A percentile compares a stretch with the other conserved stretches of the same genome.
These are phyloP conservation scores for Diaporthe sp. DNA, from an alignment of 2,329 filamentous ascomycete species.

Conservation along the genomic window DNA sequence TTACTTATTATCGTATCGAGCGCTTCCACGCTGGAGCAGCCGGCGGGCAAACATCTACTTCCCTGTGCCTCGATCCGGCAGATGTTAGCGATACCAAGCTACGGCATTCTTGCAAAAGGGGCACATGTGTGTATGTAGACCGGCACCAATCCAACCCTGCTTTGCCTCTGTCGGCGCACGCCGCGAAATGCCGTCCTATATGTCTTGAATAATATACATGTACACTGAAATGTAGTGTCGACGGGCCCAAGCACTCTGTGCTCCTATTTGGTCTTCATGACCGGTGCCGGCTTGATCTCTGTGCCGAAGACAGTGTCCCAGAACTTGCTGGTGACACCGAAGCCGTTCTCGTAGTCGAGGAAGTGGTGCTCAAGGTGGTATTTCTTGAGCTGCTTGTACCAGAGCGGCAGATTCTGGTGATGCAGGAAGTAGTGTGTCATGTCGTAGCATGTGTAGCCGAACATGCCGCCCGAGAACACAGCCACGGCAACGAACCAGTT, in stretches of 20 bases:
- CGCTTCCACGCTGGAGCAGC: conserved; percentile 22
- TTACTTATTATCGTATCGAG: conserved; percentile 38
- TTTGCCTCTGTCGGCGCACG: background rate
- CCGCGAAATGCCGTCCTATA: conserved; percentile 1
- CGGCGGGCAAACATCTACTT: background rate
- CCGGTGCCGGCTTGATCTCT: conserved; percentile 67
- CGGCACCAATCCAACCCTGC: conserved; percentile 5
- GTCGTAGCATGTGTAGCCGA: conserved; percentile 97
- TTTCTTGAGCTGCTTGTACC: conserved; percentile 95
- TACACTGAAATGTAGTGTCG: conserved; percentile 37
- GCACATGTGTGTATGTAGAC: background rate
- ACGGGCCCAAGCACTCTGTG: background rate
- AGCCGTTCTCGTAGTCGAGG: conserved; percentile 97
- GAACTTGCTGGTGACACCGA: conserved; percentile 95
- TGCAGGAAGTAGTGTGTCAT: conserved; percentile 99
- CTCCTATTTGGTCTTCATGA: conserved; percentile 54
- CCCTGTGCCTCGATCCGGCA: background rate
- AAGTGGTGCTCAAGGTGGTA: conserved; percentile 98
- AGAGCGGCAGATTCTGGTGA: conserved; percentile 90
- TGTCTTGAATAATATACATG: conserved; percentile 32
- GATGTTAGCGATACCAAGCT: conserved; percentile 1
- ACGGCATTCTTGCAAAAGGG: conserved; percentile 2
- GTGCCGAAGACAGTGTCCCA: conserved; percentile 96
- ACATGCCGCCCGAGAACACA: conserved; percentile 90
- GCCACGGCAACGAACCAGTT: conserved; percentile 86